These are phyloP conservation scores for Nemania bipapillata DNA, from an alignment of 2,329 filamentous ascomycete genomes.

Conservation along the genomic window DNA sequence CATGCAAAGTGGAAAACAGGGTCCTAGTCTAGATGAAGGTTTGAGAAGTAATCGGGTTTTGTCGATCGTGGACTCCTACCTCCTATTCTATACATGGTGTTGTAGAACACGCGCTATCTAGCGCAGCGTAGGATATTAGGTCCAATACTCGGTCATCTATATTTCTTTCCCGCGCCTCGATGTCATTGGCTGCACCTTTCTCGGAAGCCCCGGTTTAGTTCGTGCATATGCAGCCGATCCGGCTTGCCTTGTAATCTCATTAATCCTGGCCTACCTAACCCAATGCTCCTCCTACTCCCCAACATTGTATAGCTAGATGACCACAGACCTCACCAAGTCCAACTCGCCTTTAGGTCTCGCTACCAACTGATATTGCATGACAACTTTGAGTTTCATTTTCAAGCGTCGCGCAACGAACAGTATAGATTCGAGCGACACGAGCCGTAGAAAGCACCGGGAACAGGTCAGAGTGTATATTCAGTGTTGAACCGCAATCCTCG, in stretches of 20 bases:
- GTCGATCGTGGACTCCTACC: too few relatives aligned
- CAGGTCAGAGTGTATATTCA: not conserved
- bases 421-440: not conserved
- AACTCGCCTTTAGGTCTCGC: conserved; percentile 6
- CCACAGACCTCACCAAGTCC: conserved; percentile 19
- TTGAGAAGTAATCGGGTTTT: too few relatives aligned
- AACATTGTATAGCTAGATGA: too few relatives aligned
- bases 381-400: too few relatives aligned
- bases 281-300: too few relatives aligned
- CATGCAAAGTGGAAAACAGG: not conserved
- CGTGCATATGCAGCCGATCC: conserved; percentile 12
- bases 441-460: not conserved
- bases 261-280: too few relatives aligned
- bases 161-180: not conserved
- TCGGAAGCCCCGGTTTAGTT: not conserved
- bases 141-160: too few relatives aligned
- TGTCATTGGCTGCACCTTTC: not conserved
- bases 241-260: conserved; percentile 7
- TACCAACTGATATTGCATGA: conserved; percentile 26
- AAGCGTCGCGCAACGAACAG: not conserved
- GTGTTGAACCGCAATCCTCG: not conserved
- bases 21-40: not conserved
- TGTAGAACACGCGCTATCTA: too few relatives aligned
- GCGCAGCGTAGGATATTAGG: too few relatives aligned
- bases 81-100: too few relatives aligned